Conservation (phyloP, 257 asterid genomes). For the Jasminum sambac region DNA sequence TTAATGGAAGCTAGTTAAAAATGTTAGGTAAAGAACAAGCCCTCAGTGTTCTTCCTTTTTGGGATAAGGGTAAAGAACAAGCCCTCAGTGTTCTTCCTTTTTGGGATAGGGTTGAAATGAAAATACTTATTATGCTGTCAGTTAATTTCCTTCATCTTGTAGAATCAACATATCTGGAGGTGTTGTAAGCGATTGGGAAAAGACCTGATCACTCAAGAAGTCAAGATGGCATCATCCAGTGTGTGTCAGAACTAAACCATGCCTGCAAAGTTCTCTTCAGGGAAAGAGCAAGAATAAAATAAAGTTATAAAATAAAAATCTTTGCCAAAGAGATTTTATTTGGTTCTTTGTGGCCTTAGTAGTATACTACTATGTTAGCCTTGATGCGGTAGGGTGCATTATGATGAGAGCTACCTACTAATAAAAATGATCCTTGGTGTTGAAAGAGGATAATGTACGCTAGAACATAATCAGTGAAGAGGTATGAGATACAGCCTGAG, state of each 20-base stretch:
- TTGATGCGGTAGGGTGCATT: neutral
- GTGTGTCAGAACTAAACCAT: neutral
- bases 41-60: constrained; percentile 8
- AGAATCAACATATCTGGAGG: neutral
- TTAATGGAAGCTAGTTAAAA: too few relatives aligned
- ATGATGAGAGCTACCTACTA: neutral
- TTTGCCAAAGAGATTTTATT: neutral
- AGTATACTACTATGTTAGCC: neutral
- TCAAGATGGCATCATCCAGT: neutral
- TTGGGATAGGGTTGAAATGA: constrained; percentile 5
- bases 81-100: constrained; percentile 9
- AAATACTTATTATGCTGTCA: constrained; percentile 1
- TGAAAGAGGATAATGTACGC: neutral
- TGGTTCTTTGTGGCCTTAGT: neutral
- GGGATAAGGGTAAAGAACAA: too few relatives aligned
- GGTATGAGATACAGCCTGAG: too few relatives aligned
- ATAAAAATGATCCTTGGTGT: neutral
- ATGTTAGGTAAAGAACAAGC: too few relatives aligned
- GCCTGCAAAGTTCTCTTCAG: neutral
- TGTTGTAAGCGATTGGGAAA: neutral
- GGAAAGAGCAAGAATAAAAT: neutral
- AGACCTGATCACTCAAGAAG: neutral
- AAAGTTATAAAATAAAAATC: too few relatives aligned
- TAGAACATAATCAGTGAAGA: too few relatives aligned
- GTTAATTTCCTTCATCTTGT: neutral